Conservation (phyloP, 208 protist species). For the Leishmania martiniquensis region DNA sequence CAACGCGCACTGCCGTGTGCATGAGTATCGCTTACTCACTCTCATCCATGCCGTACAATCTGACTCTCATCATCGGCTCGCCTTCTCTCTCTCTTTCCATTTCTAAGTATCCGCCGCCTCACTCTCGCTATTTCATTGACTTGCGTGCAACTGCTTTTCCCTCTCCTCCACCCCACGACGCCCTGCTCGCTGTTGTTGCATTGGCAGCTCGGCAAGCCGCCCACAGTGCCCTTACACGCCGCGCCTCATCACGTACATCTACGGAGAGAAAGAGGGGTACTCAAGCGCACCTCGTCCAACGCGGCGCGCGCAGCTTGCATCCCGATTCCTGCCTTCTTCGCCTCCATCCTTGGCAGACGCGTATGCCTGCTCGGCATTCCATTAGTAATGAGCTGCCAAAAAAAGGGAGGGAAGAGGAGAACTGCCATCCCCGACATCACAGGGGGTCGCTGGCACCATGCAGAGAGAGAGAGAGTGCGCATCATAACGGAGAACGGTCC, state of each 20-base stretch:
- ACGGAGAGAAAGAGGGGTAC: not conserved
- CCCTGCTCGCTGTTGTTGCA: not conserved
- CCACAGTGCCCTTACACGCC: not conserved
- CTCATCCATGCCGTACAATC: not conserved
- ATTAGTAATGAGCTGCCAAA: not conserved
- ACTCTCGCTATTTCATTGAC: no score
- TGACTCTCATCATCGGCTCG: not conserved
- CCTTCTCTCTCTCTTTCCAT: no score
- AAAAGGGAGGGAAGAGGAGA: not conserved
- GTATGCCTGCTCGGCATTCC: not conserved
- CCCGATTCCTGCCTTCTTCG: not conserved
- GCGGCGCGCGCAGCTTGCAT: not conserved
- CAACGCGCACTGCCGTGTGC: not conserved
- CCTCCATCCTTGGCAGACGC: not conserved
- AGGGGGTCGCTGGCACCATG: no score
- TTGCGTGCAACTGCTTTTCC: no score
- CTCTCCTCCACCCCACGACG: not conserved
- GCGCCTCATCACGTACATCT: no score
- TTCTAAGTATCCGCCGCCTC: no score
- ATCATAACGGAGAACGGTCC: no score
- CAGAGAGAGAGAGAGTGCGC: not conserved
- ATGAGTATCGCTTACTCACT: not conserved
- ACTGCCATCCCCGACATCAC: no score
- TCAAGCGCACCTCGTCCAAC: not conserved
- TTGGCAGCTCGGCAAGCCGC: not conserved